phyloP scores from a whole-genome alignment of 2,329 filamentous ascomycete genomes.

The Aspergillus felis region DNA sequence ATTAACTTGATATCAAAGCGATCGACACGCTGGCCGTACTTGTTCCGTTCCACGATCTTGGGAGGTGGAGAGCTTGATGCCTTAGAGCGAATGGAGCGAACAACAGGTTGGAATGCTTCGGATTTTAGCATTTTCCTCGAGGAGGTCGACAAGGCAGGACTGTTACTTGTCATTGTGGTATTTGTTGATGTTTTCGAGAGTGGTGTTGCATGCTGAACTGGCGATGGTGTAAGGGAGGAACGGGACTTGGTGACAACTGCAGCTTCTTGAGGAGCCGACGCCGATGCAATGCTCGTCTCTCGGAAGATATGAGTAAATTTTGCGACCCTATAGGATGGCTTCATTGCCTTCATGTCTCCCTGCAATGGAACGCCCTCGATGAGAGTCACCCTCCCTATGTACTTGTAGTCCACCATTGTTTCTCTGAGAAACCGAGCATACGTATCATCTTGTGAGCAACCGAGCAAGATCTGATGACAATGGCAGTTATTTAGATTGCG shows the following conservation, averaged over 20 bases:
- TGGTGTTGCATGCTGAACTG: slow-evolving; percentile 27
- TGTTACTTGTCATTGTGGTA: slow-evolving; percentile 35
- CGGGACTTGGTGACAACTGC: slow-evolving; percentile 18
- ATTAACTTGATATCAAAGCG: slow-evolving; percentile 48
- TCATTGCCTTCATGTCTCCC: slow-evolving; percentile 48
- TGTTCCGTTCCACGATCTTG: slow-evolving; percentile 52
- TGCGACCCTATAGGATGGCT: slow-evolving; percentile 44
- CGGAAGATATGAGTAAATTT: slow-evolving; percentile 54
- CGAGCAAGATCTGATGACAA: slow-evolving; percentile 59
- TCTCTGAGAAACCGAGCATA: slow-evolving; percentile 53
- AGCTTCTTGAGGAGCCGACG: slow-evolving; percentile 31
- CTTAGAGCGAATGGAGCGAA: slow-evolving; percentile 38
- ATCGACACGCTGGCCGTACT: slow-evolving; percentile 58
- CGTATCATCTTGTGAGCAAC: slow-evolving; percentile 55
- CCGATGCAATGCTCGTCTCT: slow-evolving; percentile 45
- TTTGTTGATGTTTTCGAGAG: slow-evolving; percentile 38
- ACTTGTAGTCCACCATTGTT: slow-evolving; percentile 42
- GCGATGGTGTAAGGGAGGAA: slow-evolving; percentile 32
- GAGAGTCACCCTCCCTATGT: slow-evolving; percentile 50
- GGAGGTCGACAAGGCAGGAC: slow-evolving; percentile 31
- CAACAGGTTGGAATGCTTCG: slow-evolving; percentile 34
- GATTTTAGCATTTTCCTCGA: slow-evolving; percentile 35
- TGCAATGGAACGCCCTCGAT: slow-evolving; percentile 56
- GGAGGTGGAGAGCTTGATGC: slow-evolving; percentile 25
- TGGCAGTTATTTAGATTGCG: slow-evolving; percentile 55